Evolutionary conservation across 2,329 filamentous ascomycete genomes (phyloP).

Genomic region (Stachybotrys elegans): DNA sequence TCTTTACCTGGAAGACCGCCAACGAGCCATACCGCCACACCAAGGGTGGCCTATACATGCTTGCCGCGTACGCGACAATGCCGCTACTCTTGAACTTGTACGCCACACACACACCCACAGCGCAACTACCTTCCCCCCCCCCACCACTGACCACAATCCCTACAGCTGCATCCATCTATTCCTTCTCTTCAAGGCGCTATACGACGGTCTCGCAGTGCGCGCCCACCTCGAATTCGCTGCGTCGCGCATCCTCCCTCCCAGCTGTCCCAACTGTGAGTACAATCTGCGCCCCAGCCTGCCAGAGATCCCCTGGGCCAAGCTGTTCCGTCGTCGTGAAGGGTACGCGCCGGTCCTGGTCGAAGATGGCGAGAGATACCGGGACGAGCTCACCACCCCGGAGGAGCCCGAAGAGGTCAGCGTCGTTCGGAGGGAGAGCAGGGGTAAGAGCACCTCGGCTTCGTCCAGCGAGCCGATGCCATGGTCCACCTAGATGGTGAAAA

Average conservation of each 20-base stretch:
- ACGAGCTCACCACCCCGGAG: conserved; percentile 10
- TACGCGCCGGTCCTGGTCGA: conserved; percentile 16
- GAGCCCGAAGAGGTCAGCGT: background rate
- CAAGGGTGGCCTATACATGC: conserved; percentile 26
- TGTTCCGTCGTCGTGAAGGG: conserved; percentile 12
- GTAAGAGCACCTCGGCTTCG: no score
- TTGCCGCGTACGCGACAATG: conserved; percentile 37
- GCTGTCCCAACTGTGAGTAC: conserved; percentile 35
- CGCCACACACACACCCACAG: no score
- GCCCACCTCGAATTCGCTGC: conserved; percentile 32
- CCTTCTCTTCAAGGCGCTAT: conserved; percentile 30
- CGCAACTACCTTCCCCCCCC: no score
- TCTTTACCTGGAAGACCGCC: conserved; percentile 30
- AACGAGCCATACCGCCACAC: conserved; percentile 6
- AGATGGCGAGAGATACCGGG: conserved; percentile 19
- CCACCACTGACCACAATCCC: no score
- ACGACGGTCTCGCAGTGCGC: conserved; percentile 34
- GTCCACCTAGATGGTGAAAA: no score
- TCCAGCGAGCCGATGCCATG: no score
- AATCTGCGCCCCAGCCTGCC: conserved; percentile 32
- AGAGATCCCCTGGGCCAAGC: conserved; percentile 27
- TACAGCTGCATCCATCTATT: conserved; percentile 31
- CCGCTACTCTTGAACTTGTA: conserved; percentile 37
- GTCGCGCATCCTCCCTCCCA: conserved; percentile 30
- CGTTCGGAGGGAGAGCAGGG: background rate